Percentiles rank a stretch among this genome's conserved stretches.
Evolutionary conservation across 192 early-diverging fungal genomes (phyloP).

Genomic region (Coemansia sp.): DNA sequence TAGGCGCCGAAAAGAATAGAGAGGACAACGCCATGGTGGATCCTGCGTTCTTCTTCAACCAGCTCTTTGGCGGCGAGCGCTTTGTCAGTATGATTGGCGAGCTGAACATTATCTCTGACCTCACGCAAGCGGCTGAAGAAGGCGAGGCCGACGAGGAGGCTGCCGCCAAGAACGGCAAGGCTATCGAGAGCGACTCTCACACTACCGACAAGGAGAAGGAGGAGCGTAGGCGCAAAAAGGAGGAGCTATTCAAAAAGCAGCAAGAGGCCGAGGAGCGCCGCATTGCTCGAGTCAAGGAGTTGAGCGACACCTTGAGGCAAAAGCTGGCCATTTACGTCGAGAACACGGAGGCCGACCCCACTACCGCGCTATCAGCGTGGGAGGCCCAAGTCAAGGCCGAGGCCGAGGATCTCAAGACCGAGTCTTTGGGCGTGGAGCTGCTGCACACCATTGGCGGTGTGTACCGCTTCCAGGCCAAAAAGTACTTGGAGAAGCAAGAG

Average conservation of each 20-base stretch:
- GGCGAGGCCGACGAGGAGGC: conserved; percentile 58
- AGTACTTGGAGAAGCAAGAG: conserved; percentile 73
- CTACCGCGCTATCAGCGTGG: conserved; percentile 67
- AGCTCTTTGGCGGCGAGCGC: conserved; percentile 96
- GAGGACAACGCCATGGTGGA: conserved; percentile 77
- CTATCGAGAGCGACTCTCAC: conserved; percentile 27
- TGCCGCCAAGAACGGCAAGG: conserved; percentile 28
- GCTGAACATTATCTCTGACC: conserved; percentile 93
- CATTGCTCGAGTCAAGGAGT: conserved; percentile 69
- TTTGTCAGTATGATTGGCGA: conserved; percentile 99
- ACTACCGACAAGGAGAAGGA: conserved; percentile 45
- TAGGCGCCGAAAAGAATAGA: conserved; percentile 69
- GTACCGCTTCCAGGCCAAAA: conserved; percentile 87
- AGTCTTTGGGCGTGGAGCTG: conserved; percentile 92
- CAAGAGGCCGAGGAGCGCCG: conserved; percentile 65
- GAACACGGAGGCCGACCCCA: conserved; percentile 58
- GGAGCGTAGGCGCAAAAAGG: conserved; percentile 60
- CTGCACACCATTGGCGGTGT: conserved; percentile 93
- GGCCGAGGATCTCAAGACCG: conserved; percentile 85
- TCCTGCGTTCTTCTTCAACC: conserved; percentile 93
- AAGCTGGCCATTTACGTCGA: conserved; percentile 84
- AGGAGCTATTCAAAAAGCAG: conserved; percentile 63
- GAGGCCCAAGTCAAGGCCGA: conserved; percentile 73
- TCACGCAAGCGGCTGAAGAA: conserved; percentile 79
- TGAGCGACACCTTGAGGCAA: conserved; percentile 72